Evolutionary conservation across 495 filamentous ascomycete genomes (phyloP), one percentile per base, ranked within the genome.

Genomic region (Thermothielavioides terrestris): DNA sequence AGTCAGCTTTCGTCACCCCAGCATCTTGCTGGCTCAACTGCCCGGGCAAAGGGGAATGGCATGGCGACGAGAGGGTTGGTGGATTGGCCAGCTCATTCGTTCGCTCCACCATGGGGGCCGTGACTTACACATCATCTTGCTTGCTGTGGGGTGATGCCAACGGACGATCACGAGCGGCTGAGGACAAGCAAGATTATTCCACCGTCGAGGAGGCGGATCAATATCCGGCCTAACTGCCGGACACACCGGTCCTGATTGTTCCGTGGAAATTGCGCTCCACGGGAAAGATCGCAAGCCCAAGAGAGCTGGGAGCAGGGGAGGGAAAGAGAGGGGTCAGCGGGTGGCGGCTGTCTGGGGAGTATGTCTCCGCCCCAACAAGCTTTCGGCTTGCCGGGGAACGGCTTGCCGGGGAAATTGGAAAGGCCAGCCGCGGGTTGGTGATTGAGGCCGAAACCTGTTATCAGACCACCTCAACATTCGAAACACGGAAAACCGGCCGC

Each of bases 111-210:
- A 58, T 62, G 50, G 62, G 54, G 58, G 51, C 58, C 36, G 54
- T 59, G 53, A 61, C 54, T 59, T 63, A 52, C 58, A 62, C 58
- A 14, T 61, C 55, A 54, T 41, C 53, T 44, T 59, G 53, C 49
- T 54, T 61, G 41, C 42, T 53, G 57, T 59, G 55, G 49, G 49
- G 62, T 60, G 56, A 53, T 52, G 48, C 46, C 50, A 42, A 53
- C 50, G 50, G 41, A 50, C 47, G 31, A 50, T 46, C 42, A 52
- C 42, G 48, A 44, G 40, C 30, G 28, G 26, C 31, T 50, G 49
- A 32, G 52, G 41, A 21, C 35, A 52, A 41, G 46, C 39, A 42
- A 55, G 27, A 38, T 42, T 46, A 40, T 25, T 28, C 17, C 30
- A 22, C 42, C 49, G 40, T 32, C 34, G 39, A 18, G 36, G 42